Percentiles rank a stretch among this genome's conserved stretches.
Conservation (phyloP, 1,284 basidiomycete species). For the Gymnopus androsaceus region DNA sequence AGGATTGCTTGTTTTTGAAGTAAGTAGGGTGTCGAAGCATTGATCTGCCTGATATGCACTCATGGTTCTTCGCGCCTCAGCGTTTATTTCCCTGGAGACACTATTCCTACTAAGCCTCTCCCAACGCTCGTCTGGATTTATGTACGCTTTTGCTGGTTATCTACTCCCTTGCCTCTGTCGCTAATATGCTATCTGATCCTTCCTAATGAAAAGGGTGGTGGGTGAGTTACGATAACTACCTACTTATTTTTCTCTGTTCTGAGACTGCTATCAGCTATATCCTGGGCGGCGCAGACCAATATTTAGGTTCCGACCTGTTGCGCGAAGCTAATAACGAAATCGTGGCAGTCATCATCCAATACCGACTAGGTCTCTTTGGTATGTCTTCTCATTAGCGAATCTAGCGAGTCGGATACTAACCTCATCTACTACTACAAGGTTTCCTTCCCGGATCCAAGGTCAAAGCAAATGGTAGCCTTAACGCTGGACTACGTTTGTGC, state of each 20-base stretch:
- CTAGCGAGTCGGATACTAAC: not conserved
- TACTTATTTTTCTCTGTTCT: not conserved
- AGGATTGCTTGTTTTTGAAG: conserved; percentile 37
- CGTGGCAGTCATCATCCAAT: conserved; percentile 27
- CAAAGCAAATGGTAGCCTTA: conserved; percentile 27
- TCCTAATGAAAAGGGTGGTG: conserved; percentile 34
- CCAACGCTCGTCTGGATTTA: conserved; percentile 26
- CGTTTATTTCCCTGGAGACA: conserved; percentile 28
- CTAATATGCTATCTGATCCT: not conserved
- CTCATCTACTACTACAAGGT: conserved; percentile 16
- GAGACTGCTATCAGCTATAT: conserved; percentile 18
- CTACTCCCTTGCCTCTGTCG: not conserved
- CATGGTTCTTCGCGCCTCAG: conserved; percentile 17
- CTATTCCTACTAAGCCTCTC: conserved; percentile 19
- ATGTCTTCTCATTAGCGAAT: not conserved
- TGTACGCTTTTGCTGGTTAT: not conserved
- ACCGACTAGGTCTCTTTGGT: conserved; percentile 26
- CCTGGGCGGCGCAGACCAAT: conserved; percentile 12
- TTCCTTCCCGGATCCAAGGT: conserved; percentile 31
- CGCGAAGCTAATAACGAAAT: conserved; percentile 21
- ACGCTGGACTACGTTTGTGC: conserved; percentile 29
- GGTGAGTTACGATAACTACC: conserved; percentile 18
- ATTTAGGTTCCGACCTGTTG: conserved; percentile 22
- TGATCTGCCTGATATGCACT: too few relatives aligned
- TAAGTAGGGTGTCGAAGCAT: conserved; percentile 14